phyloP scores from a whole-genome alignment of 352 stramenopile species.

The Phytophthora capsici region DNA sequence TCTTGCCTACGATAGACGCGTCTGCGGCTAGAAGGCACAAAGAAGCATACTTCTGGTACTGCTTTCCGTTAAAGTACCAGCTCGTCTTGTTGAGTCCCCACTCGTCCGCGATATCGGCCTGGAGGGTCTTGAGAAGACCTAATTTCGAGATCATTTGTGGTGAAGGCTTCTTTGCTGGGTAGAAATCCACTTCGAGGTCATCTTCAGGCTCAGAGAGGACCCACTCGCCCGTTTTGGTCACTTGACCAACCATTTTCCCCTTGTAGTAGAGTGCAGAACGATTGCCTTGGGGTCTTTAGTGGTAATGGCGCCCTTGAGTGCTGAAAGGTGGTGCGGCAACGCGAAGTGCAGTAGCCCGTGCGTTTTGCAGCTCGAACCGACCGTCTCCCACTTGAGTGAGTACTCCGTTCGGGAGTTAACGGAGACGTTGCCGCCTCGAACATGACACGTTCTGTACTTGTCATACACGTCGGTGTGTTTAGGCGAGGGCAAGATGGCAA shows the following conservation, averaged over 20 bases:
- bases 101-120: conserved; percentile 52
- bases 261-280: conserved; percentile 54
- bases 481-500: conserved; percentile 50
- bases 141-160: conserved; percentile 33
- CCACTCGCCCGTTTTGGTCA: conserved; percentile 44
- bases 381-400: conserved; percentile 62
- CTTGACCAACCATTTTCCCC: conserved; percentile 56
- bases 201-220: conserved; percentile 50
- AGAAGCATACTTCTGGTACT: conserved; percentile 80
- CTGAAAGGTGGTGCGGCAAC: conserved; percentile 63
- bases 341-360: conserved; percentile 69
- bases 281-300: conserved; percentile 32
- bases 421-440: conserved; percentile 53
- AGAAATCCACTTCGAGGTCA: conserved; percentile 57
- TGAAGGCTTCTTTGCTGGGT: conserved; percentile 41
- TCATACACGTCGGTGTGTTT: conserved; percentile 47
- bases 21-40: conserved; percentile 70
- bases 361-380: conserved; percentile 47
- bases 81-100: conserved; percentile 51
- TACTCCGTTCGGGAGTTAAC: conserved; percentile 57
- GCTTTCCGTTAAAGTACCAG: conserved; percentile 83
- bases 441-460: conserved; percentile 53
- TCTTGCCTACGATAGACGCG: conserved; percentile 40
- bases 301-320: conserved; percentile 26
- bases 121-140: conserved; percentile 42